Percentiles rank a stretch among this genome's conserved stretches.
Conservation (phyloP, 2,329 filamentous ascomycete genomes). For the Nemania sp. region DNA sequence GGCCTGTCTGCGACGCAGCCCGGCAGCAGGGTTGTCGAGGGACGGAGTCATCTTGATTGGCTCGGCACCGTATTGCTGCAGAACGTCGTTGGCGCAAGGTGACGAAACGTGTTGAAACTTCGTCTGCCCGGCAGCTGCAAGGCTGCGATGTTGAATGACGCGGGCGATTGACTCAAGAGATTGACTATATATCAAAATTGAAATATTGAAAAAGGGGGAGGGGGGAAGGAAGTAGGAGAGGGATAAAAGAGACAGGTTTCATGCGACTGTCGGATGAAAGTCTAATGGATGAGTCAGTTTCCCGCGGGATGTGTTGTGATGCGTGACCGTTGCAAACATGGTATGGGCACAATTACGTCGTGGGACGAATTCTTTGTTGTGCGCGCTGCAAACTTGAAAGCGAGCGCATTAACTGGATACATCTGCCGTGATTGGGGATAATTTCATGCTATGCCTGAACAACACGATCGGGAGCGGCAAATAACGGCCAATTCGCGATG, state of each 20-base stretch:
- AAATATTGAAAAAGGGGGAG: not conserved
- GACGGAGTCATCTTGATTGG: slow-evolving; percentile 31
- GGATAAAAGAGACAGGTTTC: too few species aligned
- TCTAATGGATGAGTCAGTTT: too few species aligned
- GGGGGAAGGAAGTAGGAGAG: not conserved
- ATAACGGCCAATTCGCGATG: too few species aligned
- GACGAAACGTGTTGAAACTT: slow-evolving; percentile 35
- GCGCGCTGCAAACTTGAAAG: slow-evolving; percentile 1
- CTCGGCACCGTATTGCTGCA: slow-evolving; percentile 3
- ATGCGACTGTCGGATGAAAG: too few species aligned
- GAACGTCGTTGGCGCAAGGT: slow-evolving; percentile 2
- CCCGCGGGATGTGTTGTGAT: too few species aligned
- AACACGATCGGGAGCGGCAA: too few species aligned
- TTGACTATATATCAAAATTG: not conserved
- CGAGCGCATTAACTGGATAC: not conserved
- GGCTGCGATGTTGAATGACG: slow-evolving; percentile 21
- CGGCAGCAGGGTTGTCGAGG: slow-evolving; percentile 25
- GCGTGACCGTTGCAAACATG: not conserved
- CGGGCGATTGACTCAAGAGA: slow-evolving; percentile 4
- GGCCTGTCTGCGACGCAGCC: slow-evolving; percentile 36
- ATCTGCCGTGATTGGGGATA: too few species aligned
- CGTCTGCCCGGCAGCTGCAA: slow-evolving; percentile 29
- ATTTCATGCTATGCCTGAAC: too few species aligned
- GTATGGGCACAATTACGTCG: too few species aligned
- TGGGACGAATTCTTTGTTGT: slow-evolving; percentile 1